These are phyloP conservation scores for Barbarea vulgaris DNA, from an alignment of 345 rosid species.

Conservation along the genomic window DNA sequence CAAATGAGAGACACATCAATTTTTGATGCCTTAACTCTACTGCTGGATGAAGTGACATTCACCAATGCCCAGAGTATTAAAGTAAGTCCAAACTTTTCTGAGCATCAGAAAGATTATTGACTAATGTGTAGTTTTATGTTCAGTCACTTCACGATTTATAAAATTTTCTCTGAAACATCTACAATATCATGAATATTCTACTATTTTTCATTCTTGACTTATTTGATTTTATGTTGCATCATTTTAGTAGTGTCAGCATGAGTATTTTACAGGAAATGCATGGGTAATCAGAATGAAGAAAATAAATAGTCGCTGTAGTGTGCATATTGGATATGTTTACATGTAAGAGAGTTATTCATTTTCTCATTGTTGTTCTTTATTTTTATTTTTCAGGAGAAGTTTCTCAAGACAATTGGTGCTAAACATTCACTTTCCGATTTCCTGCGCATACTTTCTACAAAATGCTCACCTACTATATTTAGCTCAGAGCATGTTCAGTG, in stretches of 20 bases:
- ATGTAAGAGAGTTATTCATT: not conserved
- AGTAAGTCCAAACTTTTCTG: slow-evolving; percentile 43
- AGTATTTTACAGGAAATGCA: slow-evolving; percentile 23
- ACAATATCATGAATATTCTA: slow-evolving; percentile 13
- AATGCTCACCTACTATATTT: slow-evolving; percentile 73
- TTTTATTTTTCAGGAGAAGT: slow-evolving; percentile 61
- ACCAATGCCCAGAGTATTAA: slow-evolving; percentile 47
- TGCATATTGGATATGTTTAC: slow-evolving; percentile 21
- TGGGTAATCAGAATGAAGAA: slow-evolving; percentile 20
- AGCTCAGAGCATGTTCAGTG: slow-evolving; percentile 65
- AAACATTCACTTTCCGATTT: slow-evolving; percentile 73
- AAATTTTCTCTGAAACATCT: slow-evolving; percentile 7
- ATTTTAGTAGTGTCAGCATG: slow-evolving; percentile 12
- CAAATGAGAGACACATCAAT: slow-evolving; percentile 62
- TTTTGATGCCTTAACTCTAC: slow-evolving; percentile 53
- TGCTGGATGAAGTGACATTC: slow-evolving; percentile 55
- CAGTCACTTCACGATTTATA: slow-evolving; percentile 19
- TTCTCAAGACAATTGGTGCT: slow-evolving; percentile 65
- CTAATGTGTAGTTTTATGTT: slow-evolving; percentile 11
- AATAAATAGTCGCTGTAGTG: not conserved
- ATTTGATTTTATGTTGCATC: slow-evolving; percentile 9
- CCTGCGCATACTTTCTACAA: slow-evolving; percentile 62
- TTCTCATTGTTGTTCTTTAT: slow-evolving; percentile 17
- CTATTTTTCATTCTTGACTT: slow-evolving; percentile 1
- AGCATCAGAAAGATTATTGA: slow-evolving; percentile 15